Conservation (phyloP, 129 eudicot genomes). For the Flaveria sonorensis region DNA sequence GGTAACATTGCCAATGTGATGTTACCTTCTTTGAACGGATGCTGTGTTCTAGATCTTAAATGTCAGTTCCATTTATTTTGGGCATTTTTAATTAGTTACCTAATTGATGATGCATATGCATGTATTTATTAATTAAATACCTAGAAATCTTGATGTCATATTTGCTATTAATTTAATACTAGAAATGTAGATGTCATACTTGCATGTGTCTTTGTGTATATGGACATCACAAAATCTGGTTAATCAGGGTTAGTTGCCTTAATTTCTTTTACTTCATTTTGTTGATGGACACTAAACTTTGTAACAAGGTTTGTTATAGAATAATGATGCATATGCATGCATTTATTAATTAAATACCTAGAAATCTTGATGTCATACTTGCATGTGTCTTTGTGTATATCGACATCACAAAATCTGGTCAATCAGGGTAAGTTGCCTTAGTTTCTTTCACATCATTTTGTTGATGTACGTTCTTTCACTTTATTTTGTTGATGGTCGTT, state of each 20-base stretch:
- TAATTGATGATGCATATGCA: neutral
- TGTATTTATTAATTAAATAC: neutral
- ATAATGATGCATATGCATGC: neutral
- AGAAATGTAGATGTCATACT: conserved; percentile 1
- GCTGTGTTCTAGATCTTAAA: conserved; percentile 11
- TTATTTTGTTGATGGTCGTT: no score
- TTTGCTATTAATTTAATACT: neutral
- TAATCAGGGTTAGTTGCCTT: neutral
- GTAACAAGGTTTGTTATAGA: neutral
- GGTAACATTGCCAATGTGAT: conserved; percentile 8
- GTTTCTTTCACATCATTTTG: neutral
- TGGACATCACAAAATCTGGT: conserved; percentile 8
- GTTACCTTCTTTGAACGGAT: conserved; percentile 6
- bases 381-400: conserved; percentile 23
- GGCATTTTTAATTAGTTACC: conserved; percentile 14
- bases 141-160: conserved; percentile 3
- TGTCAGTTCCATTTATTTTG: neutral
- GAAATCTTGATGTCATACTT: conserved; percentile 10
- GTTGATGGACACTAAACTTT: conserved; percentile 13
- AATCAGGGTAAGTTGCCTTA: neutral
- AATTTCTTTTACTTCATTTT: neutral
- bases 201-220: conserved; percentile 25
- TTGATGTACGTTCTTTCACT: neutral
- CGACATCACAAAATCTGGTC: conserved; percentile 7
- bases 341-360: neutral